phyloP scores from a whole-genome alignment of 257 asterid genomes.

The Rehmannia glutinosa region DNA sequence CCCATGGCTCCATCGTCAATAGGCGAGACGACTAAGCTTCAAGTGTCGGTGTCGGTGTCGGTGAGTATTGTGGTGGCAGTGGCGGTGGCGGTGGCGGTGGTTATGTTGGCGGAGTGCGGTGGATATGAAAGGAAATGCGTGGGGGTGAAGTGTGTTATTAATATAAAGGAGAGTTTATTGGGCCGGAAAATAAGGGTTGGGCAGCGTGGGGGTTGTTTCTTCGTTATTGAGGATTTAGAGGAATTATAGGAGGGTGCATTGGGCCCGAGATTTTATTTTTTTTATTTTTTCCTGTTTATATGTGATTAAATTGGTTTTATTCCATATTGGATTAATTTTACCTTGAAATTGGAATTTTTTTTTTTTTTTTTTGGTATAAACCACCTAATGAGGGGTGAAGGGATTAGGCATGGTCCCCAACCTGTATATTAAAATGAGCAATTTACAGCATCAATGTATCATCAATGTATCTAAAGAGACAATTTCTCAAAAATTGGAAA shows the following conservation, averaged over 20 bases:
- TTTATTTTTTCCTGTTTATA: neutral
- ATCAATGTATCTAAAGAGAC: too few species aligned
- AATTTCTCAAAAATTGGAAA: too few species aligned
- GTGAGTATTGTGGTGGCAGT: neutral
- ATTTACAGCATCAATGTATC: too few species aligned
- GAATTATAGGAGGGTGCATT: conserved; percentile 22
- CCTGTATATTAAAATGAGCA: too few species aligned
- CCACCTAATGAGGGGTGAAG: too few species aligned
- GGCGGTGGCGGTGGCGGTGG: neutral
- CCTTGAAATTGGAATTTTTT: neutral
- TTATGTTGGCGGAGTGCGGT: neutral
- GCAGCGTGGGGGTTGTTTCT: neutral
- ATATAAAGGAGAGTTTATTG: conserved; percentile 19
- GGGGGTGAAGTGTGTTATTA: neutral
- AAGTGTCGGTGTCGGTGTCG: neutral
- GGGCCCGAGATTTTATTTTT: conserved; percentile 25
- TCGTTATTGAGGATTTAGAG: neutral
- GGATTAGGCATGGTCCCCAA: too few species aligned
- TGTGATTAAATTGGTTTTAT: neutral
- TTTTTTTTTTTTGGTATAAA: too few species aligned
- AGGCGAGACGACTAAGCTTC: too few species aligned
- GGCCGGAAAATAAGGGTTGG: conserved; percentile 37
- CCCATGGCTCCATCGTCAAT: conserved; percentile 60
- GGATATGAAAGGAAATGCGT: neutral
- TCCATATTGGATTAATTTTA: neutral